Evolutionary conservation across 805 yeast species (phyloP).

Genomic region (Alloascoidea africana): DNA sequence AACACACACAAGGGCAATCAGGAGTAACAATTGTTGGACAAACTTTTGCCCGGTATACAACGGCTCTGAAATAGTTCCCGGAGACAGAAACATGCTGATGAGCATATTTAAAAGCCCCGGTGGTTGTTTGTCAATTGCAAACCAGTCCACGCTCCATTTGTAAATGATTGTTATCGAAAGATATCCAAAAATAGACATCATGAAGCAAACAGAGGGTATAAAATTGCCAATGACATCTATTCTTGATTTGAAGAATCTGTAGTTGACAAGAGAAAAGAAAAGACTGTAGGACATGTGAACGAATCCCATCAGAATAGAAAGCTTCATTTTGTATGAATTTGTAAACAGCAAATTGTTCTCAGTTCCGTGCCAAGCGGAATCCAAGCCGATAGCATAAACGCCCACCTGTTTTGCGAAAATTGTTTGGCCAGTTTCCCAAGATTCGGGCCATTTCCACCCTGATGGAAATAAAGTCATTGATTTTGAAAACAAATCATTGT

Average conservation of each 20-base stretch:
- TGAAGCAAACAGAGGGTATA: slow-evolving; percentile 57
- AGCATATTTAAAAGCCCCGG: slow-evolving; percentile 65
- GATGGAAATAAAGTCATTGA: slow-evolving; percentile 52
- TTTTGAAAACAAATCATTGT: slow-evolving; percentile 59
- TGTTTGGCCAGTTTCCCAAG: slow-evolving; percentile 32
- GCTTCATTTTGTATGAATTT: slow-evolving; percentile 65
- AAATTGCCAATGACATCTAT: slow-evolving; percentile 62
- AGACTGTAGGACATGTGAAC: slow-evolving; percentile 62
- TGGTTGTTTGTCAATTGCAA: slow-evolving; percentile 42
- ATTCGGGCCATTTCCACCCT: slow-evolving; percentile 55
- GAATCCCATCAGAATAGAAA: slow-evolving; percentile 64
- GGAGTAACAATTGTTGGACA: slow-evolving; percentile 41
- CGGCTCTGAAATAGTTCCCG: slow-evolving; percentile 52
- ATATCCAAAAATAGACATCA: slow-evolving; percentile 68
- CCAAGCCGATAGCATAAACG: slow-evolving; percentile 48
- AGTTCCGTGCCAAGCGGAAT: slow-evolving; percentile 70
- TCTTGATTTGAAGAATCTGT: slow-evolving; percentile 35
- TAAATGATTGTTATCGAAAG: slow-evolving; percentile 49
- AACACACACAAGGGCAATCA: slow-evolving; percentile 50
- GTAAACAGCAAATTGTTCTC: slow-evolving; percentile 56
- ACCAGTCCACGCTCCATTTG: slow-evolving; percentile 67
- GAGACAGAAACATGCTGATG: slow-evolving; percentile 61
- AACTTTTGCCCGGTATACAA: slow-evolving; percentile 49
- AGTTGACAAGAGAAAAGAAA: slow-evolving; percentile 52
- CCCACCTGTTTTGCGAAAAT: slow-evolving; percentile 33